phyloP scores from a whole-genome alignment of 768 basidiomycete species.

The Fibroporia radiculosa region DNA sequence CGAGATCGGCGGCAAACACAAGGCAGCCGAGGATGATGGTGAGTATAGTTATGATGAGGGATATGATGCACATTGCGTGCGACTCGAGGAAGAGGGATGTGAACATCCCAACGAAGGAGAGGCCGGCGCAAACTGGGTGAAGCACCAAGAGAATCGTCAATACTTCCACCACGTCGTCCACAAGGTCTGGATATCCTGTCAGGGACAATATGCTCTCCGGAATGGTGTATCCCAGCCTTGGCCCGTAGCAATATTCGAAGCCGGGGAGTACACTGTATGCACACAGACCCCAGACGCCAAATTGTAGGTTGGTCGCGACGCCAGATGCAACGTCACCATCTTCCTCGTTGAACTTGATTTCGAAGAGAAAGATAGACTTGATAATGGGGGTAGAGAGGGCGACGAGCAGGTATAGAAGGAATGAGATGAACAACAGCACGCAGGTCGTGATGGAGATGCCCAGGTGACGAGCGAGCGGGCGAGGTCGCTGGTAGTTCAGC shows the following conservation, averaged over 20 bases:
- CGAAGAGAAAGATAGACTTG: constrained; percentile 56
- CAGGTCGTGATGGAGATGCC: constrained; percentile 40
- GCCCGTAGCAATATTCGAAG: constrained; percentile 48
- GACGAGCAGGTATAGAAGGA: constrained; percentile 70
- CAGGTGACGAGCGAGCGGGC: constrained; percentile 29
- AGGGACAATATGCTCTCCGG: constrained; percentile 31
- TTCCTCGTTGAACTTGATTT: constrained; percentile 32
- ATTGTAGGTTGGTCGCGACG: constrained; percentile 52
- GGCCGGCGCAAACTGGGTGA: constrained; percentile 56
- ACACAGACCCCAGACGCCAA: constrained; percentile 84
- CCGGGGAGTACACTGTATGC: constrained; percentile 35
- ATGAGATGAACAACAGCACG: constrained; percentile 47
- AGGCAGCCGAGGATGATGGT: constrained; percentile 46
- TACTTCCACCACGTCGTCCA: constrained; percentile 38
- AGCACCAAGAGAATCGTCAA: constrained; percentile 49
- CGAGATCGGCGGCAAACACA: constrained; percentile 56
- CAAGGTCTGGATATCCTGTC: constrained; percentile 37
- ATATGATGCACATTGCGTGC: constrained; percentile 44
- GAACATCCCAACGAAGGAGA: constrained; percentile 47
- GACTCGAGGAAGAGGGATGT: constrained; percentile 53
- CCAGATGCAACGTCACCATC: constrained; percentile 33
- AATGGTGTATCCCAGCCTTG: constrained; percentile 63
- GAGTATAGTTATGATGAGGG: constrained; percentile 51
- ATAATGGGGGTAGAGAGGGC: constrained; percentile 71
- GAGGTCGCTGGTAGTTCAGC: constrained; percentile 4